Evolutionary conservation across 495 filamentous ascomycete species (phyloP).

Genomic region (Talaromyces proteolyticus): DNA sequence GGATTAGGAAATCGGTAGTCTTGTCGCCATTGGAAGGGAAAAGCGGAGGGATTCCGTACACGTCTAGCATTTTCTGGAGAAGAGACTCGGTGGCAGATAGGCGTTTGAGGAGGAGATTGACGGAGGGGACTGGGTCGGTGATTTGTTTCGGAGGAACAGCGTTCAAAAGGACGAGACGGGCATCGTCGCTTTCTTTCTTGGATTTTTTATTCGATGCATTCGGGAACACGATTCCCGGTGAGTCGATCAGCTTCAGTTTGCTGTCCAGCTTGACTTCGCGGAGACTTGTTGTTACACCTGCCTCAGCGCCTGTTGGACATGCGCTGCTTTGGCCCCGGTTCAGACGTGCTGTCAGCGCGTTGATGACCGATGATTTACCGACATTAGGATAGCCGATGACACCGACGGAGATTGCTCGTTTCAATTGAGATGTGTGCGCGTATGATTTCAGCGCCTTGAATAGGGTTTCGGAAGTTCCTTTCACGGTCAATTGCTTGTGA

Average conservation of each 20-base stretch:
- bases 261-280: constrained; percentile 91
- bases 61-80: constrained; percentile 65
- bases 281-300: constrained; percentile 85
- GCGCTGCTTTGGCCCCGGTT: constrained; percentile 60
- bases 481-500: constrained; percentile 81
- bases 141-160: constrained; percentile 92
- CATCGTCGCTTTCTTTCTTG: constrained; percentile 60
- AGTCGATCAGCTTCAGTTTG: constrained; percentile 91
- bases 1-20: constrained; percentile 89
- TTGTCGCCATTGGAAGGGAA: constrained; percentile 55
- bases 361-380: constrained; percentile 96
- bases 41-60: constrained; percentile 80
- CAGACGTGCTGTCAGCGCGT: constrained; percentile 78
- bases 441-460: constrained; percentile 88
- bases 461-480: constrained; percentile 80
- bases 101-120: constrained; percentile 72
- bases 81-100: constrained; percentile 67
- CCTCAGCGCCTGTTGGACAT: constrained; percentile 87
- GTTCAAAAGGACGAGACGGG: constrained; percentile 81
- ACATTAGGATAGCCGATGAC: constrained; percentile 97
- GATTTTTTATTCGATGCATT: constrained; percentile 40
- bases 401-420: constrained; percentile 85
- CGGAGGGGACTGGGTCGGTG: constrained; percentile 80
- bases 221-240: constrained; percentile 94
- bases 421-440: constrained; percentile 75